Conservation (phyloP, 805 yeast genomes). For the Schwanniomyces pseudopolymorphus region DNA sequence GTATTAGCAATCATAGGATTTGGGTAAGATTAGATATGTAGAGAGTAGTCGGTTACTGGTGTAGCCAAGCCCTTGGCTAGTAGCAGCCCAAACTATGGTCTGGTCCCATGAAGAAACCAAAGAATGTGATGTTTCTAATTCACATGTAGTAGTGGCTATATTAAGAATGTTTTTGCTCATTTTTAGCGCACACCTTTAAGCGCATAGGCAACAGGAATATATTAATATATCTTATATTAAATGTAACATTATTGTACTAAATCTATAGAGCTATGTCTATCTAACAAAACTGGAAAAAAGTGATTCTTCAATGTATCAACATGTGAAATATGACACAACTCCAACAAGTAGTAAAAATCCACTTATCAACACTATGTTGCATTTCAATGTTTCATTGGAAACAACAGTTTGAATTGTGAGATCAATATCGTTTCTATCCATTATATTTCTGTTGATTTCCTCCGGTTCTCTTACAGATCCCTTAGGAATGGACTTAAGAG, state of each 20-base stretch:
- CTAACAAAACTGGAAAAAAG: not conserved
- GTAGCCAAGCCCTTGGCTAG: too few species aligned
- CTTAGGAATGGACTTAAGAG: constrained; percentile 49
- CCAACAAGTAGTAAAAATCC: constrained; percentile 8
- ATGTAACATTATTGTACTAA: not conserved
- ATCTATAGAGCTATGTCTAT: not conserved
- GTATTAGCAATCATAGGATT: too few species aligned
- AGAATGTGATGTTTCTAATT: too few species aligned
- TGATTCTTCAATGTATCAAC: not conserved
- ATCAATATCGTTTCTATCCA: constrained; percentile 43
- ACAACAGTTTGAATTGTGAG: constrained; percentile 9
- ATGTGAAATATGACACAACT: constrained; percentile 2
- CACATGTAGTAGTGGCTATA: too few species aligned
- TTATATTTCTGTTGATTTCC: constrained; percentile 36
- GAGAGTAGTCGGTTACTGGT: too few species aligned
- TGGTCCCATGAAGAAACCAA: too few species aligned
- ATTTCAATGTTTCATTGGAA: constrained; percentile 12
- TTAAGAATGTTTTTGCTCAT: too few species aligned
- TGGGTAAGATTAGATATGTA: too few species aligned
- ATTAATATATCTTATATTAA: not conserved
- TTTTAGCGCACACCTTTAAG: too few species aligned
- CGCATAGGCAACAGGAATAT: too few species aligned
- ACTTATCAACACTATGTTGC: constrained; percentile 16
- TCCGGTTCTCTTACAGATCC: constrained; percentile 43
- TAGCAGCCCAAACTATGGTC: too few species aligned